Percentiles rank a stretch among this genome's conserved stretches.
Conservation (phyloP, 306 rosid species). For the Cucumis cinereus region DNA sequence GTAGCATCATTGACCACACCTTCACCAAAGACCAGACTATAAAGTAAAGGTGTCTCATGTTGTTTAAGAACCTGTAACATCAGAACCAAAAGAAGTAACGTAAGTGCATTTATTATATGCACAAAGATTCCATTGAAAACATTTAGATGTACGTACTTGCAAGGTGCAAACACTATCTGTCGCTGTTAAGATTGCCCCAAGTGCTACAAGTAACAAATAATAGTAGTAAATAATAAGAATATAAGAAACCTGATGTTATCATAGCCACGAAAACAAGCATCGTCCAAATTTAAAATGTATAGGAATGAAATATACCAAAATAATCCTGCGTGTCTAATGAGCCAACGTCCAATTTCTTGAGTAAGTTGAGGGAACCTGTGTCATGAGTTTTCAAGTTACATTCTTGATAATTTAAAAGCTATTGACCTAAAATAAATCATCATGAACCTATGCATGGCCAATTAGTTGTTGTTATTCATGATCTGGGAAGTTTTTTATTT, state of each 20-base stretch:
- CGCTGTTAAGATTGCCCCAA: constrained; percentile 53
- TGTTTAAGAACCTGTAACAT: constrained; percentile 46
- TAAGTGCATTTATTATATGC: not conserved
- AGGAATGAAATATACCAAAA: constrained; percentile 29
- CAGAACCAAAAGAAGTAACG: not conserved
- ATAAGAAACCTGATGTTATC: not conserved
- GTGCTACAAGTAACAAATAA: constrained; percentile 24
- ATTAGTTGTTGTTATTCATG: too few species aligned
- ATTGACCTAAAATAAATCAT: not conserved
- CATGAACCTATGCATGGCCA: too few species aligned
- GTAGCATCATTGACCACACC: constrained; percentile 52
- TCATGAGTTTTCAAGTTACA: constrained; percentile 14
- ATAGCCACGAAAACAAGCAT: not conserved
- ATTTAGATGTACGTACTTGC: constrained; percentile 30
- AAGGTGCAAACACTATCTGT: constrained; percentile 54
- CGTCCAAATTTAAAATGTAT: not conserved
- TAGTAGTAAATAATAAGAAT: not conserved
- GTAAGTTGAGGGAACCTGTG: constrained; percentile 37
- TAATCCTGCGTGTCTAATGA: constrained; percentile 23
- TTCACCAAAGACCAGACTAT: constrained; percentile 55
- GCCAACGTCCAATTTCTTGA: constrained; percentile 34
- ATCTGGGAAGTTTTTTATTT: too few species aligned
- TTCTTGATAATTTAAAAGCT: not conserved
- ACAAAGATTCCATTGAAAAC: not conserved
- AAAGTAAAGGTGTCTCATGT: constrained; percentile 27